Percentiles rank a stretch among this genome's conserved stretches.
phyloP scores from a whole-genome alignment of 805 yeast genomes.

The Candida boidinii region DNA sequence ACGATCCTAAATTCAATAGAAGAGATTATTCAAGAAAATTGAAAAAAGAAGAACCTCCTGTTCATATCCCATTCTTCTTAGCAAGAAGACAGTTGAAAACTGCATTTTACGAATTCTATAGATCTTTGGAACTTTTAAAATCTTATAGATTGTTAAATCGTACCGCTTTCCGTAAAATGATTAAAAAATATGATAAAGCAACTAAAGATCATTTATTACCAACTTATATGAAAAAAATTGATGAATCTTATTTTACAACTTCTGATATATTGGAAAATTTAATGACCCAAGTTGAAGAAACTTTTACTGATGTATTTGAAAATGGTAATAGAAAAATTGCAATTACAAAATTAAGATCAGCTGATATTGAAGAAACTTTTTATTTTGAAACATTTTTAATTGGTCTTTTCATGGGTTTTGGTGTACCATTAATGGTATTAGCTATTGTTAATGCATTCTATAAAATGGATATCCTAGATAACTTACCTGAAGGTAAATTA shows the following conservation, averaged over 20 bases:
- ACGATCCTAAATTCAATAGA: constrained; percentile 24
- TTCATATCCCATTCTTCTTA: constrained; percentile 43
- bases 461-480: constrained; percentile 26
- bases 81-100: constrained; percentile 62
- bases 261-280: constrained; percentile 63
- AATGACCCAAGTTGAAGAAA: constrained; percentile 53
- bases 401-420: constrained; percentile 64
- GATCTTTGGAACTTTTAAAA: constrained; percentile 60
- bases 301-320: constrained; percentile 60
- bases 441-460: constrained; percentile 39
- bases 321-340: constrained; percentile 64
- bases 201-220: constrained; percentile 35
- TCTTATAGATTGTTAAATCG: constrained; percentile 71
- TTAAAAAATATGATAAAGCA: constrained; percentile 85
- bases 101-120: constrained; percentile 65
- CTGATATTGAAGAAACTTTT: constrained; percentile 29
- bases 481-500: constrained; percentile 49
- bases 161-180: constrained; percentile 82
- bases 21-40: constrained; percentile 40
- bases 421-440: constrained; percentile 58
- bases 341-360: constrained; percentile 57
- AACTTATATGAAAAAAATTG: constrained; percentile 49
- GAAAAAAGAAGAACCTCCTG: constrained; percentile 2
- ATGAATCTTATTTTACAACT: constrained; percentile 47
- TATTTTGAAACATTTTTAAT: constrained; percentile 43